These are phyloP conservation scores for Mucor velutinosus DNA, from an alignment of 371 early-diverging fungal species.

Conservation along the genomic window DNA sequence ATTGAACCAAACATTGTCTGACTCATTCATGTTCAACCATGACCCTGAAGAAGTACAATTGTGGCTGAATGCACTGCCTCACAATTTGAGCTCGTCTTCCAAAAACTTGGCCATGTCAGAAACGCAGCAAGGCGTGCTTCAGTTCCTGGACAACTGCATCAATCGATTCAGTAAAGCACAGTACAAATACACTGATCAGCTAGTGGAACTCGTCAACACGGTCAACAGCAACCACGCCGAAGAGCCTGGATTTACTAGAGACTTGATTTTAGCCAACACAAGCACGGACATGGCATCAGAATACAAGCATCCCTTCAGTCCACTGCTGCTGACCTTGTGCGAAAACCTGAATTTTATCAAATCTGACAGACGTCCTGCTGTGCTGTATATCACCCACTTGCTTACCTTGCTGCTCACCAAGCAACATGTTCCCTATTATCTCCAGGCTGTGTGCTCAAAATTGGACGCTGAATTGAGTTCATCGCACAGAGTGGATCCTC, in stretches of 20 bases:
- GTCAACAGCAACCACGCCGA: background rate
- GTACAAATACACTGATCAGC: conserved; percentile 66
- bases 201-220: conserved; percentile 37
- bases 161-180: conserved; percentile 59
- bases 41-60: conserved; percentile 60
- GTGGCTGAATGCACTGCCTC: conserved; percentile 67
- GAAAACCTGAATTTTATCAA: conserved; percentile 55
- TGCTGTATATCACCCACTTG: conserved; percentile 41
- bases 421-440: conserved; percentile 36
- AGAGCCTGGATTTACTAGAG: background rate
- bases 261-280: background rate
- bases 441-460: conserved; percentile 20
- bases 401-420: conserved; percentile 36
- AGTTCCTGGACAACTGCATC: conserved; percentile 69
- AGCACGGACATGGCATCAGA: conserved; percentile 12
- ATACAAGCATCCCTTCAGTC: conserved; percentile 57
- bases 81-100: conserved; percentile 9
- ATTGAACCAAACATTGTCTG: conserved; percentile 54
- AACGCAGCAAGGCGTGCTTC: conserved; percentile 51
- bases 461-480: conserved; percentile 11
- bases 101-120: conserved; percentile 23
- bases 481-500: background rate
- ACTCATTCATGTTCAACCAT: conserved; percentile 68
- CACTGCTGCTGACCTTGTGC: conserved; percentile 54
- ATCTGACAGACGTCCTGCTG: conserved; percentile 39